A percentile compares a stretch with the other conserved stretches of the same genome.
phyloP scores from a whole-genome alignment of 495 filamentous ascomycete genomes.

The Parathielavia appendiculata region DNA sequence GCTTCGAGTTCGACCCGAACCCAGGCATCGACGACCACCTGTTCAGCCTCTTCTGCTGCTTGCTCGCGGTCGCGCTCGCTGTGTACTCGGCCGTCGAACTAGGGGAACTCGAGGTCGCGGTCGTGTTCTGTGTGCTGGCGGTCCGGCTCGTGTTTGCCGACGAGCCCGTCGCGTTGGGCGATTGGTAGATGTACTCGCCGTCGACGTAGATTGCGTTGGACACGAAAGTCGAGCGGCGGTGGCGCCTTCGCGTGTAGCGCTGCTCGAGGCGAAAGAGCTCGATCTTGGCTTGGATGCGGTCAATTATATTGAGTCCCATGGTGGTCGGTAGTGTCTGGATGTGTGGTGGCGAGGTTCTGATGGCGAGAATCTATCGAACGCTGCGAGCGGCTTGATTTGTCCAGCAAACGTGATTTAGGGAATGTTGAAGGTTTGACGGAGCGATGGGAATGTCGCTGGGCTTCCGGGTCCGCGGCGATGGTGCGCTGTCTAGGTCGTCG shows the following conservation, averaged over 20 bases:
- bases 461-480: no score
- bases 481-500: no score
- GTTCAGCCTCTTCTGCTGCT: constrained; percentile 38
- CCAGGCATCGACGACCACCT: constrained; percentile 47
- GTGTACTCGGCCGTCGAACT: not conserved
- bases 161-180: constrained; percentile 46
- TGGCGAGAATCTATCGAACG: no score
- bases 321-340: constrained; percentile 13
- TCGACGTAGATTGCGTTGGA: constrained; percentile 84
- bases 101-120: not conserved
- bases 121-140: not conserved
- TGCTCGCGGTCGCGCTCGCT: not conserved
- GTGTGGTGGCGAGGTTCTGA: not conserved
- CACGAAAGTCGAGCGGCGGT: constrained; percentile 77
- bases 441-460: no score
- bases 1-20: constrained; percentile 34
- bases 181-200: constrained; percentile 79
- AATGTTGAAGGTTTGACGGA: no score
- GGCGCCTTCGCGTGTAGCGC: constrained; percentile 77
- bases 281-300: constrained; percentile 56
- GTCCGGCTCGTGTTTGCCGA: constrained; percentile 30
- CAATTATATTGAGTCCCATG: constrained; percentile 43
- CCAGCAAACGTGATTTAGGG: not conserved
- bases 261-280: constrained; percentile 92
- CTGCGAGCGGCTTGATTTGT: not conserved